Base-by-base conservation (phyloP, 495 filamentous ascomycete species). In the Xylaria venustula region DNA sequence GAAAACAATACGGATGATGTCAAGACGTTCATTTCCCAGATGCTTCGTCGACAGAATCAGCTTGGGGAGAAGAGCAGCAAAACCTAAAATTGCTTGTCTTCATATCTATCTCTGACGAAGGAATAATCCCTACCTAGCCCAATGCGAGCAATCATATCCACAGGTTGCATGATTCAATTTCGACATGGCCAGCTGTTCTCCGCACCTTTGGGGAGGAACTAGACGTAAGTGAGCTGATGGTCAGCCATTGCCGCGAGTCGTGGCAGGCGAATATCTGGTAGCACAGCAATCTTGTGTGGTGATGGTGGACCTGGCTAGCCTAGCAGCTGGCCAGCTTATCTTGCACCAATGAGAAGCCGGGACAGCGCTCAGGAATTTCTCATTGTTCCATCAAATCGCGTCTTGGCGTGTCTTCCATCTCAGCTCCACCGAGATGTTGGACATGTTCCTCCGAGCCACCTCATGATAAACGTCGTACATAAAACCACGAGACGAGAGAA, bases 331-430 rank as follows among this genome's bases (percentile, higher is more conserved):
- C 17, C 20, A 14, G 37, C 60, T 62, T 62, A 62, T 62, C 60
- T 62, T 49, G 34, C 36, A 30, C 60, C 60, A 62, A 62, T 62
- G 23, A 11, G 52, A 56, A 19, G 17, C 8, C 17, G 30, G 30
- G 26, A 22, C 22, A 30, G 36, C 52, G 22, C 49, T 57, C 60
- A 46, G 57, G 25, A 41, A 52, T 60, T 60, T 26, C 57, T 60
- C 57, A 60, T 60, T 60, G 47, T 40, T 44, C 37, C 22, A 51
- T 60, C 46, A 60, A 60, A 60, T 50, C 47, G 25, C 11, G 14
- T 49, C 52, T 51, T 62, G 42, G 60, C 60, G 17, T 17, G 17
- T 48, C 25, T 15, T 32, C 26, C 8, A 17, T 30, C 20, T 28
- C 15, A 25, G 45, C 51, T 51, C 60, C 60, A 57, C 60, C 36